These are phyloP conservation scores for Saccharomycopsis schoenii DNA, from an alignment of 805 yeast genomes.

Conservation along the genomic window DNA sequence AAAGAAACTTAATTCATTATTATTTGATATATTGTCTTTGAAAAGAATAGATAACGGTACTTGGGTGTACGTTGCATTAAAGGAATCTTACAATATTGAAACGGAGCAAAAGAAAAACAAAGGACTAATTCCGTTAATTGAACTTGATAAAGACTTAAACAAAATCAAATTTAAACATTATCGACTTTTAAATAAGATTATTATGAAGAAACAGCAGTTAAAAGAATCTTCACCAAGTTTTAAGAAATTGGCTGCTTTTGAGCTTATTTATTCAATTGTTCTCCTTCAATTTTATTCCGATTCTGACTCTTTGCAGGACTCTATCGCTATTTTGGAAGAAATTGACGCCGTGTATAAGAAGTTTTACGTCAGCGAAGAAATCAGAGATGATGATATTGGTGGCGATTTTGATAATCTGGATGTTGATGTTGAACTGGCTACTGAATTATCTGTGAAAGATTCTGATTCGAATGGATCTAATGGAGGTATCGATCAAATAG, in stretches of 20 bases:
- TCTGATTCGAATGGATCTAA: not conserved
- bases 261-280: constrained; percentile 66
- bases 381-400: constrained; percentile 27
- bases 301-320: constrained; percentile 44
- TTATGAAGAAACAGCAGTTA: constrained; percentile 17
- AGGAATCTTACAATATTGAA: constrained; percentile 26
- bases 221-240: constrained; percentile 26
- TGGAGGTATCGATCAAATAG: not conserved
- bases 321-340: constrained; percentile 66
- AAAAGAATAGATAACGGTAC: constrained; percentile 36
- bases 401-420: constrained; percentile 1
- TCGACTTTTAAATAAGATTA: constrained; percentile 36
- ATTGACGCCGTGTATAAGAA: constrained; percentile 49
- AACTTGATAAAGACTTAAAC: constrained; percentile 51
- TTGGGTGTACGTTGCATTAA: constrained; percentile 53
- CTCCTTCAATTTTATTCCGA: constrained; percentile 70
- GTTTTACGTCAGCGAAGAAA: constrained; percentile 30
- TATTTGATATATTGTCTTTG: constrained; percentile 44
- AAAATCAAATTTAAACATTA: constrained; percentile 40
- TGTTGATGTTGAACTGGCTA: not conserved
- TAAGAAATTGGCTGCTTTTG: constrained; percentile 51
- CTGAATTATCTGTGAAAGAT: not conserved
- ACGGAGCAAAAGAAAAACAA: constrained; percentile 18
- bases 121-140: constrained; percentile 24
- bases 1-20: constrained; percentile 59